phyloP scores from a whole-genome alignment of 352 stramenopile species.

The Phytophthora cactorum region DNA sequence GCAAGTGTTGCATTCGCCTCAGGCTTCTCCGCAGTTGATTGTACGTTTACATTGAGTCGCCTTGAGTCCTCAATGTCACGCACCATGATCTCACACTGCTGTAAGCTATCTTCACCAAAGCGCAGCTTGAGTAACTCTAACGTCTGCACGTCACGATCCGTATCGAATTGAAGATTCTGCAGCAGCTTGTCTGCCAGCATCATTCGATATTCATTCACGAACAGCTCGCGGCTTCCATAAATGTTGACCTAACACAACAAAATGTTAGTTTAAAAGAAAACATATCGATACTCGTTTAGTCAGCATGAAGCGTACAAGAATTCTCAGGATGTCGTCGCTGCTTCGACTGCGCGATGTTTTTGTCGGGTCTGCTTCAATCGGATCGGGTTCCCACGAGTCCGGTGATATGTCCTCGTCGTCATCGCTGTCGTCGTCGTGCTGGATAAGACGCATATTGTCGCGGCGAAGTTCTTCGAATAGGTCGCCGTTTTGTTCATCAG shows the following conservation, averaged over 20 bases:
- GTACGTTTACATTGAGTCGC: constrained; percentile 92
- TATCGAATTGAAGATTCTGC: constrained; percentile 94
- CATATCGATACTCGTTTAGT: background rate
- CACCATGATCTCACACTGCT: constrained; percentile 98
- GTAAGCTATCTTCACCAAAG: constrained; percentile 95
- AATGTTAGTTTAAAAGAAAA: background rate
- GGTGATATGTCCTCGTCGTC: constrained; percentile 91
- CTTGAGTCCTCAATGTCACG: constrained; percentile 98
- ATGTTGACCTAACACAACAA: constrained; percentile 87
- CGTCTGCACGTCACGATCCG: constrained; percentile 94
- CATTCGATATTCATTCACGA: constrained; percentile 98
- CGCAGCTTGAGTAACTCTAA: constrained; percentile 97
- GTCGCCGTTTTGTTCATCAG: constrained; percentile 91
- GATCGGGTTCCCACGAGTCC: constrained; percentile 93
- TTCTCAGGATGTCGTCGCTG: constrained; percentile 96
- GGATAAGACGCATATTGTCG: constrained; percentile 92
- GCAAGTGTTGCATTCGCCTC: background rate
- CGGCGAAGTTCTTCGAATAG: constrained; percentile 96
- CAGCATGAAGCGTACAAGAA: constrained; percentile 75
- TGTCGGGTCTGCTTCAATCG: constrained; percentile 83
- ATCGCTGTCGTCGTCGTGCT: constrained; percentile 93
- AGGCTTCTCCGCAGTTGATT: constrained; percentile 44
- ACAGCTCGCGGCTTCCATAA: constrained; percentile 98
- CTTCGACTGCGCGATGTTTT: constrained; percentile 81
- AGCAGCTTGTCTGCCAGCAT: constrained; percentile 98